These are phyloP conservation scores for Globisporangium camurandrum DNA, from an alignment of 352 stramenopile species.

Conservation along the genomic window DNA sequence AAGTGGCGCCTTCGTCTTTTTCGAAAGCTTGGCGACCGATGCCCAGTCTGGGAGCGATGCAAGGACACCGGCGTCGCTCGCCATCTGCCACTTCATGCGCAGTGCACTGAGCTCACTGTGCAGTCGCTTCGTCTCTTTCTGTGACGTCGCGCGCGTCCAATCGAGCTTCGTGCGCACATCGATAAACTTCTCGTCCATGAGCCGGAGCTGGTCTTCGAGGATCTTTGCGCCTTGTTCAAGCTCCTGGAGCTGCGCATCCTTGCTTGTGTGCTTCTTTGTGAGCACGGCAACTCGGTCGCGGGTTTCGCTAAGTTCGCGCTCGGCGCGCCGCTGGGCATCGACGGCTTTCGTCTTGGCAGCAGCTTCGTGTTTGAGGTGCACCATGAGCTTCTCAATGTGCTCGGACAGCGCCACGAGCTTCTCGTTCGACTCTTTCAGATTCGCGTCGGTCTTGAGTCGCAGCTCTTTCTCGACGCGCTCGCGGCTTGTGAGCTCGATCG, in stretches of 20 bases:
- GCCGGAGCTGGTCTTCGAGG: slow-evolving; percentile 91
- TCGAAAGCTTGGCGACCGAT: slow-evolving; percentile 18
- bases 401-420: slow-evolving; percentile 90
- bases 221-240: slow-evolving; percentile 91
- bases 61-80: slow-evolving; percentile 44
- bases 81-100: slow-evolving; percentile 73
- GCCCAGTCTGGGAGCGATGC: slow-evolving; percentile 41
- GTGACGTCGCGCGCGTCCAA: slow-evolving; percentile 84
- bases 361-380: slow-evolving; percentile 94
- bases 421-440: slow-evolving; percentile 58
- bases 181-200: slow-evolving; percentile 98
- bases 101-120: slow-evolving; percentile 46
- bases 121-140: slow-evolving; percentile 79
- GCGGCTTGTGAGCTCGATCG: slow-evolving; percentile 69
- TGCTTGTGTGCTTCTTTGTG: slow-evolving; percentile 71
- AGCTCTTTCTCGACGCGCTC: slow-evolving; percentile 86
- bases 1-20: slow-evolving; percentile 31
- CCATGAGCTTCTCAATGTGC: slow-evolving; percentile 96
- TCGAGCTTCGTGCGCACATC: slow-evolving; percentile 95
- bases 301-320: slow-evolving; percentile 75
- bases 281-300: slow-evolving; percentile 52
- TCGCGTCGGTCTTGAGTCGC: slow-evolving; percentile 52
- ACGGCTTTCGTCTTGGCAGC: slow-evolving; percentile 87
- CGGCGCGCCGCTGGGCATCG: slow-evolving; percentile 59
- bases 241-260: slow-evolving; percentile 86